Evolutionary conservation across 2,329 filamentous ascomycete genomes (phyloP).

Genomic region (Apiospora phragmitis): DNA sequence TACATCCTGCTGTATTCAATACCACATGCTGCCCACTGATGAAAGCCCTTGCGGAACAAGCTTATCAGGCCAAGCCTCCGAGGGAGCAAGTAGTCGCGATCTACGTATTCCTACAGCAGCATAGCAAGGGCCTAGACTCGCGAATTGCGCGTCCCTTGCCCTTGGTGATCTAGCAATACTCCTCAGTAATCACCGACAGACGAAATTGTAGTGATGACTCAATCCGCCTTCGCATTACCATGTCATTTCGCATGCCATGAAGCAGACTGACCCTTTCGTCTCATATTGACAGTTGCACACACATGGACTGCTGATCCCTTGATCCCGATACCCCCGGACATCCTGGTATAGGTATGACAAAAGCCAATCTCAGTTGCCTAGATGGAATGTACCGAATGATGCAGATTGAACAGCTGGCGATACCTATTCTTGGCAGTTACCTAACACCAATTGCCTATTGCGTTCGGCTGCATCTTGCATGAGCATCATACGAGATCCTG

Average conservation of each 20-base stretch:
- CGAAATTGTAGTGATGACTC: not conserved
- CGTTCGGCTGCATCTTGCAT: constrained; percentile 2
- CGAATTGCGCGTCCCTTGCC: not conserved
- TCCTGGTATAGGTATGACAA: not conserved
- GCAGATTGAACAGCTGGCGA: not conserved
- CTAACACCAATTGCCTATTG: not conserved
- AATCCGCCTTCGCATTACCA: not conserved
- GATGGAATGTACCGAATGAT: not conserved
- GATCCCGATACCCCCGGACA: not conserved
- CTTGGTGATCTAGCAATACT: not conserved
- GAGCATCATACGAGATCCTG: constrained; percentile 7
- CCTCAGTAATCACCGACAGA: not conserved
- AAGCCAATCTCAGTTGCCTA: not conserved
- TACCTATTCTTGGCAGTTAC: not conserved
- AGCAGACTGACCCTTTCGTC: not conserved
- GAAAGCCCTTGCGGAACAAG: not conserved
- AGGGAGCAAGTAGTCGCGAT: not conserved
- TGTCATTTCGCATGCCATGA: not conserved
- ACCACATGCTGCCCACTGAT: not conserved
- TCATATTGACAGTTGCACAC: not conserved
- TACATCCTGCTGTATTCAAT: not conserved
- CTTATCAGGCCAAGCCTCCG: constrained; percentile 3
- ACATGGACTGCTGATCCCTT: not conserved
- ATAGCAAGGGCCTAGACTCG: not conserved
- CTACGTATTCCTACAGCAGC: not conserved